phyloP scores from a whole-genome alignment of 441 rosid species.

The Pelargonium fulgidum region DNA sequence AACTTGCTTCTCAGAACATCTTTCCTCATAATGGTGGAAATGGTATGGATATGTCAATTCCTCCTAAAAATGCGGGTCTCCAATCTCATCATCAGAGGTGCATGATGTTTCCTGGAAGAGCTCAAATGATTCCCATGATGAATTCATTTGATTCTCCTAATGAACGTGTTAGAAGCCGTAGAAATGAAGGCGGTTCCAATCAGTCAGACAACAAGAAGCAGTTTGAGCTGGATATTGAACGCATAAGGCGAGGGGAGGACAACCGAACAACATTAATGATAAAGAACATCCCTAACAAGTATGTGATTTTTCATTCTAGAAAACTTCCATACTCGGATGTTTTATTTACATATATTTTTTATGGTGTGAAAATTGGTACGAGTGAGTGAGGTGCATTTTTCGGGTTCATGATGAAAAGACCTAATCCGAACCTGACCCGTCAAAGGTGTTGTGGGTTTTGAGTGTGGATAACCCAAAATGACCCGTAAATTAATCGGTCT shows the following conservation, averaged over 20 bases:
- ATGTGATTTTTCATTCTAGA: constrained; percentile 19
- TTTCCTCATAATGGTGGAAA: constrained; percentile 36
- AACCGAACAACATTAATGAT: constrained; percentile 65
- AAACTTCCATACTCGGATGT: not conserved
- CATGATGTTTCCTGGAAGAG: not conserved
- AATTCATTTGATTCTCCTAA: constrained; percentile 40
- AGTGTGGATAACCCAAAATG: too few relatives aligned
- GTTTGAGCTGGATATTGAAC: constrained; percentile 56
- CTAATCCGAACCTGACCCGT: too few relatives aligned
- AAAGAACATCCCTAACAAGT: constrained; percentile 83
- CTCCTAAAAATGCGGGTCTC: constrained; percentile 32
- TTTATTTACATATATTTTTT: not conserved
- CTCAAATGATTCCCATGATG: constrained; percentile 11
- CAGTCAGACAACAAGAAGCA: constrained; percentile 57
- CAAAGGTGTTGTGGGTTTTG: too few relatives aligned
- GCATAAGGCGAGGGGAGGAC: constrained; percentile 54
- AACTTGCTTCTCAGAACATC: constrained; percentile 34
- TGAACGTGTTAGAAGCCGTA: constrained; percentile 48
- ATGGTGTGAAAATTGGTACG: not conserved
- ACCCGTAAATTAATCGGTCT: too few relatives aligned
- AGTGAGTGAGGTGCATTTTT: not conserved
- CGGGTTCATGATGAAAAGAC: too few relatives aligned
- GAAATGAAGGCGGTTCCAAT: constrained; percentile 48
- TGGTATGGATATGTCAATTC: constrained; percentile 32
- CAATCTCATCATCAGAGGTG: constrained; percentile 39